Conservation (phyloP, 2,329 filamentous ascomycete species). For the Venturia oleaginea region DNA sequence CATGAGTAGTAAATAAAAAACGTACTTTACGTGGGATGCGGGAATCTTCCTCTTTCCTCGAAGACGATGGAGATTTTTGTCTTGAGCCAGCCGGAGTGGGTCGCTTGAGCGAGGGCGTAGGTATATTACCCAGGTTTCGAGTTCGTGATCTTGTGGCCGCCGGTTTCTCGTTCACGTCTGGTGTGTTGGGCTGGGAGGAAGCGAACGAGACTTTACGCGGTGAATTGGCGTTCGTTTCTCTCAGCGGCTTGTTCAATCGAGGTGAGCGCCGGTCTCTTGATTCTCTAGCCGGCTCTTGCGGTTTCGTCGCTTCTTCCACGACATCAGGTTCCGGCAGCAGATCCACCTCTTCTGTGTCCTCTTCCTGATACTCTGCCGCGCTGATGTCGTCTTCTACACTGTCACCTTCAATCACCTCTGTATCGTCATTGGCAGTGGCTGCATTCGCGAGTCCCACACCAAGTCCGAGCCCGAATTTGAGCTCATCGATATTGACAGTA, state of each 20-base stretch:
- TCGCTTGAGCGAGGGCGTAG: conserved; percentile 7
- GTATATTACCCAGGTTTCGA: background rate
- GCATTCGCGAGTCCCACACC: conserved; percentile 35
- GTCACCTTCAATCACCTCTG: background rate
- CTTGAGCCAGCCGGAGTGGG: background rate
- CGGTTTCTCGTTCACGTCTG: background rate
- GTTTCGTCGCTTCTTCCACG: conserved; percentile 10
- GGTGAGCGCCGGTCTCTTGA: conserved; percentile 21
- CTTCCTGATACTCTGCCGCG: background rate
- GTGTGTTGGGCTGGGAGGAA: conserved; percentile 17
- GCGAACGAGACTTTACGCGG: conserved; percentile 29
- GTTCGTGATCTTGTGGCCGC: background rate
- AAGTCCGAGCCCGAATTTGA: conserved; percentile 54
- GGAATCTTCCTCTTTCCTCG: conserved; percentile 19
- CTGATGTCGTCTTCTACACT: conserved; percentile 9
- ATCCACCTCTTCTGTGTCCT: conserved; percentile 3
- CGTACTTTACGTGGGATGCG: conserved; percentile 29
- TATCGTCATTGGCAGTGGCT: background rate
- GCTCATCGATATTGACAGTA: conserved; percentile 52
- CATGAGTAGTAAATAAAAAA: conserved; percentile 17
- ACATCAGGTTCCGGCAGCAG: background rate
- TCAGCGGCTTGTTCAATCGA: conserved; percentile 21
- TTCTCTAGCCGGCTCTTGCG: conserved; percentile 19
- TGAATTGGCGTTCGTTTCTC: conserved; percentile 29
- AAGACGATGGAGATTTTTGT: conserved; percentile 2